Conservation (phyloP, 495 filamentous ascomycete species). For the Annulohypoxylon bovei region DNA sequence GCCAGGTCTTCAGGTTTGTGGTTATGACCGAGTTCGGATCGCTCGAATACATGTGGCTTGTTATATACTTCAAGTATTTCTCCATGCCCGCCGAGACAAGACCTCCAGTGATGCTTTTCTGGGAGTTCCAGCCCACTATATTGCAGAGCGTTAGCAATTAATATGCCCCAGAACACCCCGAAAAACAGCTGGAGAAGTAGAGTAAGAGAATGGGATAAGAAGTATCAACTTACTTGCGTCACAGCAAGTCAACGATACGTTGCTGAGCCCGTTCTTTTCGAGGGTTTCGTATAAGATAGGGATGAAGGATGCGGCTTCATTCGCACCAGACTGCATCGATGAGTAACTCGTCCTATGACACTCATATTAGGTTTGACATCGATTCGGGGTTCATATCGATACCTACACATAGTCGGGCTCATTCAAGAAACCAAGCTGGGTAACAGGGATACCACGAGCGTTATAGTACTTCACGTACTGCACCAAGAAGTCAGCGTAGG, state of each 20-base stretch:
- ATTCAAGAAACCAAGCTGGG: conserved; percentile 65
- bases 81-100: conserved; percentile 56
- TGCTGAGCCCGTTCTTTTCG: conserved; percentile 47
- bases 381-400: not conserved
- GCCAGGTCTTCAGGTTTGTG: conserved; percentile 57
- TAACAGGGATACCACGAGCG: conserved; percentile 55
- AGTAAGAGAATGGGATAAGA: not conserved
- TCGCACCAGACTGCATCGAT: conserved; percentile 55
- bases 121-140: conserved; percentile 55
- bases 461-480: conserved; percentile 62
- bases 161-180: no score
- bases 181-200: not conserved
- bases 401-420: conserved; percentile 61
- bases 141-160: not conserved
- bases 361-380: not conserved
- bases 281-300: conserved; percentile 47
- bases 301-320: conserved; percentile 65
- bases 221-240: conserved; percentile 49
- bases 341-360: conserved; percentile 51
- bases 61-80: conserved; percentile 54
- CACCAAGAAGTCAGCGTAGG: conserved; percentile 65
- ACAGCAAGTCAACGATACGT: conserved; percentile 57
- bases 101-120: conserved; percentile 50
- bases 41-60: conserved; percentile 60
- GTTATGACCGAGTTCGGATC: conserved; percentile 50